phyloP scores from a whole-genome alignment of 1,284 basidiomycete genomes.

The Cryptococcus floricola region DNA sequence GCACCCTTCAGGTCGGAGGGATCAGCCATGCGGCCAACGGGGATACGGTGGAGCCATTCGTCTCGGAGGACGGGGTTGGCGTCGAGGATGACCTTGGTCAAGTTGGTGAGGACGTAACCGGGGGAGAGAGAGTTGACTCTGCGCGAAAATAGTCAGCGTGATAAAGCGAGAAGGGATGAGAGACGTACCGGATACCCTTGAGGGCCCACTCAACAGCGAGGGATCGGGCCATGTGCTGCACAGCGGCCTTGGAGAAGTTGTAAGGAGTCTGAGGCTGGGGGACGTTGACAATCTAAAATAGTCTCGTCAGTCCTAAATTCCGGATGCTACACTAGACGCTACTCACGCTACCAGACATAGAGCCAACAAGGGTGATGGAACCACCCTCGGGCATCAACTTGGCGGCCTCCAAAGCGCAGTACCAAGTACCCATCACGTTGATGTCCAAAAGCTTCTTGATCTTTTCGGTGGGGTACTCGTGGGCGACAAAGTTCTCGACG shows the following conservation, averaged over 20 bases:
- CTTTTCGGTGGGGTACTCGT: constrained; percentile 82
- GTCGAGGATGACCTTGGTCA: constrained; percentile 73
- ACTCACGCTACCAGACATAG: constrained; percentile 83
- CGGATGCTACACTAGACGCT: not conserved
- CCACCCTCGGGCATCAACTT: constrained; percentile 61
- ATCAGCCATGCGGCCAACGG: constrained; percentile 58
- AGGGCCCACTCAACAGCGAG: constrained; percentile 57
- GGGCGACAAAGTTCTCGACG: constrained; percentile 85
- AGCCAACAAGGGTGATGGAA: constrained; percentile 80
- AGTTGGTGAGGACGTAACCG: constrained; percentile 86
- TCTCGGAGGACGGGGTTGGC: constrained; percentile 66
- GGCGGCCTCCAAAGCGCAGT: constrained; percentile 88
- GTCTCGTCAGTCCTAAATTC: not conserved
- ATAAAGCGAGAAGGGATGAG: not conserved
- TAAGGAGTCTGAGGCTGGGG: constrained; percentile 91
- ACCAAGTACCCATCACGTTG: constrained; percentile 89
- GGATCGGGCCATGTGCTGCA: constrained; percentile 53
- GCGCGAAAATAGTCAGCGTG: not conserved
- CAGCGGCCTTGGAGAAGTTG: constrained; percentile 73
- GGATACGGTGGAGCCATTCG: constrained; percentile 85
- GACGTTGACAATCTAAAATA: constrained; percentile 72
- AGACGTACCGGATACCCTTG: constrained; percentile 47
- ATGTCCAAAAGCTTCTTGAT: constrained; percentile 81
- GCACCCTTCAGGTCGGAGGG: constrained; percentile 45
- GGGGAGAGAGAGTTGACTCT: constrained; percentile 45